Evolutionary conservation across 192 early-diverging fungal genomes (phyloP).

Genomic region (Backusella westeae): DNA sequence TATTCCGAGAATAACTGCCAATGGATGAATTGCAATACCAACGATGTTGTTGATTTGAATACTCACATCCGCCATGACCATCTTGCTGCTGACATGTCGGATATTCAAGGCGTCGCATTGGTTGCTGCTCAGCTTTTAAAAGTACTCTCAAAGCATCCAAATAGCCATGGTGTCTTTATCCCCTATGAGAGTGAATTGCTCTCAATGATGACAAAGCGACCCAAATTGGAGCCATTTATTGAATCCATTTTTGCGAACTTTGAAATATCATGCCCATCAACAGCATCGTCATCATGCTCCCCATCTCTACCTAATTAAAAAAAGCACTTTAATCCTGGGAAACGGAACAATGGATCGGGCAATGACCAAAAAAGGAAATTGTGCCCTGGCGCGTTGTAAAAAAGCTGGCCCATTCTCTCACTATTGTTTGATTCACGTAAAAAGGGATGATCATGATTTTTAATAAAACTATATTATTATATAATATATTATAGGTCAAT

Average conservation of each 20-base stretch:
- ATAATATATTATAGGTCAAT: not conserved
- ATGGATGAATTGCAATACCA: not conserved
- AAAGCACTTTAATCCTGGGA: not conserved
- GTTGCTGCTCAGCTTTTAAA: constrained; percentile 23
- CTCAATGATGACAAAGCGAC: constrained; percentile 12
- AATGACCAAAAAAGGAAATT: not conserved
- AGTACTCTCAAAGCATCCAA: constrained; percentile 14
- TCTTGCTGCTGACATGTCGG: not conserved
- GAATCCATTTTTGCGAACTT: constrained; percentile 22
- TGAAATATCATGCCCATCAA: not conserved
- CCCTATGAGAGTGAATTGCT: constrained; percentile 27
- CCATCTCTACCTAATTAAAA: not conserved
- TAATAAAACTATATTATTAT: not conserved
- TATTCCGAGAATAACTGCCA: constrained; percentile 4
- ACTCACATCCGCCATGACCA: not conserved
- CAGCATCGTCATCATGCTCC: not conserved
- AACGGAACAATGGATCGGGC: not conserved
- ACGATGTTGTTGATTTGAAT: not conserved
- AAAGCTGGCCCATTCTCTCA: not conserved
- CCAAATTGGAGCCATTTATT: constrained; percentile 16
- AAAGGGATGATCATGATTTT: not conserved
- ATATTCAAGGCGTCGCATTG: constrained; percentile 15
- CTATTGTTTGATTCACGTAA: not conserved
- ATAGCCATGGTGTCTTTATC: constrained; percentile 19
- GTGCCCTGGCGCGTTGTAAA: not conserved